Conservation (phyloP, 2,329 filamentous ascomycete species). For the Aureobasidium sp. region DNA sequence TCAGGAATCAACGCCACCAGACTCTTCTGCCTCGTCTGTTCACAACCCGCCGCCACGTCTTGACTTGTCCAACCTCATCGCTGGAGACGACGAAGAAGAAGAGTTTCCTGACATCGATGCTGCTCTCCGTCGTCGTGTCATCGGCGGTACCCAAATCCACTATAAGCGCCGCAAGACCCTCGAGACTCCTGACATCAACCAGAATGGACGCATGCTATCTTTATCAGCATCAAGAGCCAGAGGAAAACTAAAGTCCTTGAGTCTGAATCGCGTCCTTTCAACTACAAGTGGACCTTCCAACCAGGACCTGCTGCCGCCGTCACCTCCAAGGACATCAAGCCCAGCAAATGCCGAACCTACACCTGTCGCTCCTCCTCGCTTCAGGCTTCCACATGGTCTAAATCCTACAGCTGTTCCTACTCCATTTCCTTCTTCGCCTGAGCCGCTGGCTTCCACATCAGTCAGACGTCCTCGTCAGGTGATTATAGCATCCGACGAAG, state of each 20-base stretch:
- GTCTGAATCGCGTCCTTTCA: background rate
- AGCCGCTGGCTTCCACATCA: background rate
- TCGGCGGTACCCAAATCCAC: constrained; percentile 13
- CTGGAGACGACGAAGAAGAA: constrained; percentile 17
- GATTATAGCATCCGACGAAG: background rate
- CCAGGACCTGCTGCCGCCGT: constrained; percentile 2
- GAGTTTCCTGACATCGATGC: constrained; percentile 23
- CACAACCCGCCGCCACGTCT: background rate
- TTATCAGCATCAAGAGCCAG: background rate
- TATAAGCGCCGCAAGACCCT: constrained; percentile 17
- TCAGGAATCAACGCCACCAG: constrained; percentile 3
- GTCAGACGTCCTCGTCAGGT: constrained; percentile 1
- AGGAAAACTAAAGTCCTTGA: background rate
- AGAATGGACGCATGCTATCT: background rate
- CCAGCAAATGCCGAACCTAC: background rate
- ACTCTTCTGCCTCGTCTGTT: background rate
- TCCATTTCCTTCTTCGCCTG: constrained; percentile 13
- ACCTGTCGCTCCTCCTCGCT: background rate
- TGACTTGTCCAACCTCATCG: constrained; percentile 7
- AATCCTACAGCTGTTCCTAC: constrained; percentile 11
- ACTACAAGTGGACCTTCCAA: background rate
- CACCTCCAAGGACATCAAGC: constrained; percentile 11
- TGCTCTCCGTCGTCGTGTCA: constrained; percentile 15
- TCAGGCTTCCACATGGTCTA: constrained; percentile 8
- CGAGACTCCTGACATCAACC: background rate